Evolutionary conservation across 345 rosid genomes (phyloP), one percentile per base, ranked within the genome.

Genomic region (Populus nigra): DNA sequence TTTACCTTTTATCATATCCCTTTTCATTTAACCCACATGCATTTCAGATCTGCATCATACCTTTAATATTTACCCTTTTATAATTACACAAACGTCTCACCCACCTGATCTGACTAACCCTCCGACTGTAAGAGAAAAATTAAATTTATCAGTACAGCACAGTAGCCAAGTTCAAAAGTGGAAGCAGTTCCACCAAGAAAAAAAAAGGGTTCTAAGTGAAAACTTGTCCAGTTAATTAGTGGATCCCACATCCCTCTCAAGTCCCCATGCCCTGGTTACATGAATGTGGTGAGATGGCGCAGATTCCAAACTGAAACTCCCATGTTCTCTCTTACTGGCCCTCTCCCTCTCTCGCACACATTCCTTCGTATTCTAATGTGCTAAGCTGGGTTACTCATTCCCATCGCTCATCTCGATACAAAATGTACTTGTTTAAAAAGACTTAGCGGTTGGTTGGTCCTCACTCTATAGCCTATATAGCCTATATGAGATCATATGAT

Each of bases 11-110:
- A 39, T 43, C 62, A 45, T n/a, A 43, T n/a, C 15, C 43, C 63
- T 79, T 79, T 71, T 78, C 59, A 41, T 73, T 66, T 45, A 80
- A 78, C 83, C 80, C 87, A 77, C 85, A 81, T 81, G 87, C 81
- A 79, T 82, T 72, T 78, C 87, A 78, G 84, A 82, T 84, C 80
- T 75, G 47, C 74, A 17, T 16, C 17, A 23, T 22, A 10, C 17
- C 55, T 67, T 78, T 73, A 65, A 15, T 33, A n/a, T 47, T 74
- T 29, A 29, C 17, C 55, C 15, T 76, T 81, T 68, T 27, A 66
- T 68, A 61, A 78, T 68, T 43, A 50, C 50, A 69, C 66, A 67
- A 11, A 13, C 43, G 35, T 74, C 78, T 80, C 68, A 31, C 47
- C 39, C 22, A 10, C 47, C 77, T 55, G 72, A 75, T 75, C 77